phyloP scores from a whole-genome alignment of 495 filamentous ascomycete species.

The Penicillium roqueforti region DNA sequence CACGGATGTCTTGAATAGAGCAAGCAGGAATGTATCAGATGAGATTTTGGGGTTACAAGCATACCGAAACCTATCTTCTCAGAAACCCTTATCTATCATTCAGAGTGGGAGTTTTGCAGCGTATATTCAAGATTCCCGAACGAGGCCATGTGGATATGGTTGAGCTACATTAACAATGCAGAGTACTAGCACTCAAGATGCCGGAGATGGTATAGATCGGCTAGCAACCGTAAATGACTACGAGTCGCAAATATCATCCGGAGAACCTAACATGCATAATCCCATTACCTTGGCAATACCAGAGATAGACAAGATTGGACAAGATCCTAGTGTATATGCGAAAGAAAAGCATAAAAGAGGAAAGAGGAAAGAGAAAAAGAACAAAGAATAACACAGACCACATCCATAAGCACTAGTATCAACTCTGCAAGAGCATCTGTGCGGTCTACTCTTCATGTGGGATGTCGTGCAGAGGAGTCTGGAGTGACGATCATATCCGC shows the following conservation, averaged over 20 bases:
- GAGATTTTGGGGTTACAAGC: slow-evolving; percentile 25
- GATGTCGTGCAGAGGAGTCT: slow-evolving; percentile 26
- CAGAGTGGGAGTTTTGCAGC: slow-evolving; percentile 4
- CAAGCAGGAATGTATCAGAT: slow-evolving; percentile 44
- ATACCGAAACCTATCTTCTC: slow-evolving; percentile 9
- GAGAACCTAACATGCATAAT: slow-evolving; percentile 11
- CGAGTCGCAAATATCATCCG: slow-evolving; percentile 14
- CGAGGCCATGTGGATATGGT: slow-evolving; percentile 20
- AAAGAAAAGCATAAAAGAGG: too few relatives aligned
- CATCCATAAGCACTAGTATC: slow-evolving; percentile 13
- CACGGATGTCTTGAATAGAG: slow-evolving; percentile 21
- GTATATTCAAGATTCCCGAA: slow-evolving; percentile 21
- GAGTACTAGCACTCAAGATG: not conserved
- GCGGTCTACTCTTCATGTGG: slow-evolving; percentile 14
- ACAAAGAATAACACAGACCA: not conserved
- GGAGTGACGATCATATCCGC: slow-evolving; percentile 21
- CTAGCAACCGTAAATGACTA: not conserved
- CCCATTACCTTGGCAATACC: slow-evolving; percentile 6
- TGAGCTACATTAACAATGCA: slow-evolving; percentile 20
- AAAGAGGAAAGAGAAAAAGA: not conserved
- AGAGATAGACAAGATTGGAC: not conserved
- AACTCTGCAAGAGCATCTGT: slow-evolving; percentile 17
- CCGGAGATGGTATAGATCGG: slow-evolving; percentile 20
- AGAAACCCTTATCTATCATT: slow-evolving; percentile 21
- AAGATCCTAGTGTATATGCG: not conserved